Percentiles rank a stretch among this genome's conserved stretches.
Evolutionary conservation across 768 basidiomycete species (phyloP).

Genomic region (Trametes coccinea): DNA sequence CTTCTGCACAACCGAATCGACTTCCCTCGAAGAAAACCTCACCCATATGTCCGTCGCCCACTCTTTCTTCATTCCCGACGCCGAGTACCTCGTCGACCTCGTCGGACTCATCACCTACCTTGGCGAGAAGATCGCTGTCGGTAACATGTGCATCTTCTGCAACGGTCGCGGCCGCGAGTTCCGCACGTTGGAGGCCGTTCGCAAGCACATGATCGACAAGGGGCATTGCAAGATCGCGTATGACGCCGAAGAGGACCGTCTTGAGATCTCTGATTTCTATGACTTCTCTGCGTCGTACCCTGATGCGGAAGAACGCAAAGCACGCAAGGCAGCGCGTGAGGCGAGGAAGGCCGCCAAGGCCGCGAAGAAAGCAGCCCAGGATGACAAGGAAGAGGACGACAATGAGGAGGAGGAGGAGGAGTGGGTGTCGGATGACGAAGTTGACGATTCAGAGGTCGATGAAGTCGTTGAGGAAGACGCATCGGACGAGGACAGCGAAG

Average conservation of each 20-base stretch:
- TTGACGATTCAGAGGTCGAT: conserved; percentile 30
- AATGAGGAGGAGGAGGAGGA: conserved; percentile 30
- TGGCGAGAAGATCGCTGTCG: conserved; percentile 91
- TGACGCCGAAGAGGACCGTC: conserved; percentile 72
- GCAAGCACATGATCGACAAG: conserved; percentile 97
- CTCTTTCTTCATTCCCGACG: conserved; percentile 96
- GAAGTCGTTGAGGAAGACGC: conserved; percentile 38
- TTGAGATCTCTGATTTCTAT: conserved; percentile 92
- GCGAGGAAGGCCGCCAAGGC: conserved; percentile 17
- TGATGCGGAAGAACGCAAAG: conserved; percentile 35
- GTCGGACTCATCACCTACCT: conserved; percentile 82
- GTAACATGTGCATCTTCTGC: conserved; percentile 91
- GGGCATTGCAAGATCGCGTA: conserved; percentile 96
- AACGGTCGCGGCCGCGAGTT: conserved; percentile 82
- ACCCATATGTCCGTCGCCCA: conserved; percentile 86
- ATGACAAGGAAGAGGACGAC: background rate
- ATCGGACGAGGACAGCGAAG: conserved; percentile 34
- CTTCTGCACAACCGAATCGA: conserved; percentile 65
- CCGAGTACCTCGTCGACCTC: conserved; percentile 84
- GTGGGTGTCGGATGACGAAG: conserved; percentile 40
- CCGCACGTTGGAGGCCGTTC: conserved; percentile 79
- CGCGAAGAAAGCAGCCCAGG: background rate
- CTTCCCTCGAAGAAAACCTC: conserved; percentile 62
- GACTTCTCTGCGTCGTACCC: conserved; percentile 87
- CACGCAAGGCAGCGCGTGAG: conserved; percentile 10